Base-by-base conservation (phyloP, 345 rosid genomes). In the Eucalyptus grandis region DNA sequence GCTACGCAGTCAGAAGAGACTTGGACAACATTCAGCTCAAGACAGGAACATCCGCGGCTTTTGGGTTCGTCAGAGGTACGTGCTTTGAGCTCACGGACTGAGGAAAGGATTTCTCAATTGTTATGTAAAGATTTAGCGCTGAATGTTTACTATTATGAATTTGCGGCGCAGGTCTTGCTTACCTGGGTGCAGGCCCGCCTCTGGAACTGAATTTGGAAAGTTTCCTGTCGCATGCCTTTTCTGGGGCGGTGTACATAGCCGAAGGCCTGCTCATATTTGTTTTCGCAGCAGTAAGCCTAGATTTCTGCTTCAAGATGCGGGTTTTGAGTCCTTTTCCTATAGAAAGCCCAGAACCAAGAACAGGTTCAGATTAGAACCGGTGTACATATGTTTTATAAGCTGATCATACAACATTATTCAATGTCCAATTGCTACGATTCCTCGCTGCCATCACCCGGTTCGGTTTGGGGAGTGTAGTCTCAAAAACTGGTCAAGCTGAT, bases 41-140 rank as follows among this genome's bases (percentile, higher is more conserved):
- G 88, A 90, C 96, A 1, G 99, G 99, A 87, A 95, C 98, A 9
- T 90, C 91, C 77, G 98, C 96, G 4, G 98, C 99, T 90, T 98
- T 98, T 56, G 97, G 95, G 50, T 91, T 96, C 62, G 96, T 95
- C 26, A 96, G 96, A 95, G 98, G 99, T 97, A 94, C 44, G 43
- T 47, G 37, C 53, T 53, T 54, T 88, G 11, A 83, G 46, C 27
- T 30, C 60, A 87, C 34, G 0, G 87, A 85, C 47, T 30, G 34
- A 43, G 40, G 31, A 19, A 24, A 46, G 17, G n/a, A 9, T 9
- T 86, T 43, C 2, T 27, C 62, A 2, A 65, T 5, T 8, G 2
- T 13, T 56, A 47, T 46, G 87, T 31, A 24, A 34, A 15, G 3
- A 58, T 47, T 86, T 87, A 54, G 85, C 34, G 14, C 56, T 3